Evolutionary conservation across 495 filamentous ascomycete genomes (phyloP).

Genomic region (Neurospora africana): DNA sequence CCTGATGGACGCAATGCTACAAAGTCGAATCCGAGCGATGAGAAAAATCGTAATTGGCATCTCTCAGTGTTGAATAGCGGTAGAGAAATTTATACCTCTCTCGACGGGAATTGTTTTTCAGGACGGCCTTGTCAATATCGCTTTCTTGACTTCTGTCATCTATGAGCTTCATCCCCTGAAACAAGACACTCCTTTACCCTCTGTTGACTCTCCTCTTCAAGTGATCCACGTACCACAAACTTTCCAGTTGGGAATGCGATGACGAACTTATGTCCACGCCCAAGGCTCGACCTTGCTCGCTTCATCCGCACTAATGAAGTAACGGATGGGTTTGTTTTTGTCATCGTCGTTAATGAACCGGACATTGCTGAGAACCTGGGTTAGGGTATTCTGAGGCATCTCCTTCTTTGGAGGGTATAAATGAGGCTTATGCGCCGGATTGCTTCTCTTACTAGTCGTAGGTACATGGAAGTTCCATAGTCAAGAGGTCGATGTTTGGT

Average conservation of each 20-base stretch:
- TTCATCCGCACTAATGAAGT: neutral
- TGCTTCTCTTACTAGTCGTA: neutral
- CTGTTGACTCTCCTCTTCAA: accelerated
- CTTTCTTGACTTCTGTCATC: neutral
- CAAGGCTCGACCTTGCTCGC: neutral
- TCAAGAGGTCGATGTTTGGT: neutral
- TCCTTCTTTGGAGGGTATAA: neutral
- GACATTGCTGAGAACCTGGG: neutral
- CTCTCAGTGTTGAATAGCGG: too few species aligned
- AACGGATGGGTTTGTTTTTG: neutral
- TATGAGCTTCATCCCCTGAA: neutral
- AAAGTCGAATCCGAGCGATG: too few species aligned
- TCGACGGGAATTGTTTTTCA: neutral
- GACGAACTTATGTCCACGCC: neutral
- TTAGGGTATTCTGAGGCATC: neutral
- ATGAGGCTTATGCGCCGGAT: neutral
- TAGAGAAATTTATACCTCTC: neutral
- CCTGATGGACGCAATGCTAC: too few species aligned
- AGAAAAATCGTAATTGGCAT: too few species aligned
- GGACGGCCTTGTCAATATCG: neutral
- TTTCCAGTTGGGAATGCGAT: neutral
- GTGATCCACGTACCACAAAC: neutral
- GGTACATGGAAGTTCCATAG: neutral
- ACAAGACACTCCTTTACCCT: neutral
- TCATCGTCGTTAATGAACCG: neutral